Conservation (phyloP, 768 basidiomycete species). For the Strobilomyces echinocephalus region DNA sequence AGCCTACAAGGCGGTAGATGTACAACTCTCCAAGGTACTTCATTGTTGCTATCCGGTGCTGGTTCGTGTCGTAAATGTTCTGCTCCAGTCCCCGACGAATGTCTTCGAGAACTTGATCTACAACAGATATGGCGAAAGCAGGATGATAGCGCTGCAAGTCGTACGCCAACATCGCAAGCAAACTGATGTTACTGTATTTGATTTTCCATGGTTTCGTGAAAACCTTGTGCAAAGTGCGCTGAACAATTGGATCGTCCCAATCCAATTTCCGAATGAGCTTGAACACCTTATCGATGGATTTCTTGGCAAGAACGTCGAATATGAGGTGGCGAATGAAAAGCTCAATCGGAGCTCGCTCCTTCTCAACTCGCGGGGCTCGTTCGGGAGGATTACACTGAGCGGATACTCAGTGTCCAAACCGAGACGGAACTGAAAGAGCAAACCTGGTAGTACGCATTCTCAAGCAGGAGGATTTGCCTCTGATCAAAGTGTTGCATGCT, state of each 20-base stretch:
- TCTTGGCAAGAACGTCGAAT: conserved; percentile 88
- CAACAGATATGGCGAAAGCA: conserved; percentile 78
- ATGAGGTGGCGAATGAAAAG: conserved; percentile 95
- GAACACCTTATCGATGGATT: conserved; percentile 92
- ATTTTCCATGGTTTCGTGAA: conserved; percentile 99
- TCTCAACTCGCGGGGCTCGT: conserved; percentile 78
- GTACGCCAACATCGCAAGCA: conserved; percentile 92
- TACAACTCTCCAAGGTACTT: conserved; percentile 97
- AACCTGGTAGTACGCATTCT: conserved; percentile 98
- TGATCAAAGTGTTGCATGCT: conserved; percentile 90
- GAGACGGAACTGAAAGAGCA: neutral
- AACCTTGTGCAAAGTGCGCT: conserved; percentile 69
- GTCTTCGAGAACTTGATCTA: conserved; percentile 95
- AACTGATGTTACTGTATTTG: conserved; percentile 83
- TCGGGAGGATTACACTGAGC: conserved; percentile 94
- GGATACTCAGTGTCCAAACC: conserved; percentile 9
- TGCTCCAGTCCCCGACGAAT: conserved; percentile 87
- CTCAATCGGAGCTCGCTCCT: conserved; percentile 81
- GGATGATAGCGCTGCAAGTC: conserved; percentile 93
- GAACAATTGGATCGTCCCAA: conserved; percentile 76
- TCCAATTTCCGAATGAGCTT: conserved; percentile 90
- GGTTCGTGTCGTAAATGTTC: conserved; percentile 93
- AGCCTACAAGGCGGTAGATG: conserved; percentile 89
- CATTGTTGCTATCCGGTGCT: conserved; percentile 83
- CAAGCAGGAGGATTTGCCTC: conserved; percentile 80